A percentile compares a stretch with the other conserved stretches of the same genome.
phyloP scores from a whole-genome alignment of 768 basidiomycete genomes.

The Hygrophorus russula region DNA sequence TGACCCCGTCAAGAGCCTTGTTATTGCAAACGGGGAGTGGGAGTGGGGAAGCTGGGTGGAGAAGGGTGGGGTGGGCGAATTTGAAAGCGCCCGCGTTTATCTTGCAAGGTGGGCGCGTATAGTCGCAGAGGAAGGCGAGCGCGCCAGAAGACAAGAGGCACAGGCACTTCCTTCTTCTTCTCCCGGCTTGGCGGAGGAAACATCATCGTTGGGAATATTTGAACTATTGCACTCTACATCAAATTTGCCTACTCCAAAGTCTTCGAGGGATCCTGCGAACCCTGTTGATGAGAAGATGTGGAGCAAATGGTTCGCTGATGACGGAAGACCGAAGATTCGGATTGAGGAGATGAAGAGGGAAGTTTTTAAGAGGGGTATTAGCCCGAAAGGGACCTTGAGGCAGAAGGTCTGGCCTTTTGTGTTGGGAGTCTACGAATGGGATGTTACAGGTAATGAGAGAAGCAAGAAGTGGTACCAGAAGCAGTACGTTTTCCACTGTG shows the following conservation, averaged over 20 bases:
- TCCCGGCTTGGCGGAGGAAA: conserved; percentile 43
- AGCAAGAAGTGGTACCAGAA: conserved; percentile 50
- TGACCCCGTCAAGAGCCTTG: conserved; percentile 83
- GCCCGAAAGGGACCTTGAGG: conserved; percentile 41
- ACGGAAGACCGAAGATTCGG: conserved; percentile 56
- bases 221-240: conserved; percentile 73
- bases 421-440: conserved; percentile 78
- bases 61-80: conserved; percentile 88
- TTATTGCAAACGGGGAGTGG: conserved; percentile 82
- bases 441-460: conserved; percentile 51
- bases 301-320: conserved; percentile 66
- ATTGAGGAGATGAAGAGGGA: conserved; percentile 64
- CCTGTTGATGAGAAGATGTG: conserved; percentile 70
- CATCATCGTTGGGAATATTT: conserved; percentile 74
- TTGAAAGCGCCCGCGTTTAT: conserved; percentile 93
- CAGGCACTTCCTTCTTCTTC: conserved; percentile 48
- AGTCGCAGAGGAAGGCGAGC: conserved; percentile 96
- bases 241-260: conserved; percentile 71
- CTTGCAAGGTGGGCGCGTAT: conserved; percentile 94
- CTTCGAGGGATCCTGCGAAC: conserved; percentile 69
- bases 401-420: conserved; percentile 86
- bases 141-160: conserved; percentile 72
- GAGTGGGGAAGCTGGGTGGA: conserved; percentile 94
- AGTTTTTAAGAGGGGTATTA: conserved; percentile 69
- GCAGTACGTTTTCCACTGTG: conserved; percentile 28